Evolutionary conservation across 2,329 filamentous ascomycete species (phyloP), one percentile per base, ranked within the genome.

Genomic region (Allantophomopsis lycopodina): DNA sequence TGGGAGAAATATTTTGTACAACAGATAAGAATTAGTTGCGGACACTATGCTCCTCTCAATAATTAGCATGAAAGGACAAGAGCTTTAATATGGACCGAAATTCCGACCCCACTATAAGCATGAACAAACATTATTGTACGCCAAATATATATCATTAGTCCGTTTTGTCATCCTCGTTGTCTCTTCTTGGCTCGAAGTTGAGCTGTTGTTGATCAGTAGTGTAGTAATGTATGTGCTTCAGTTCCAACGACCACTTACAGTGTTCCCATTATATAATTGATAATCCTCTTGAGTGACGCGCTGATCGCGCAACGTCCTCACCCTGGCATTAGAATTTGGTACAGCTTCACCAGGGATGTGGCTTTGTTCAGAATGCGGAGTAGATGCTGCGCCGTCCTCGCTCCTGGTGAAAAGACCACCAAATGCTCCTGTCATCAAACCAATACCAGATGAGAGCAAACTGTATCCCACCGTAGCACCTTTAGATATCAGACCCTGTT

Each of bases 231-330:
- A 17, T 11, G 36, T 16, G 23, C 14, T 20, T 18, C 14, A n/a
- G 33, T 14, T 4, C 37, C 17, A 33, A 10, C 8, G 32, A 20
- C 7, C 16, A 46, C 50, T 60, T 65, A 88, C 83, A 55, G 84
- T 84, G 54, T 94, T 95, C 1, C 88, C 88, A 53, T 95, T 95
- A 55, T 95, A 94, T 36, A 93, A 72, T 53, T 93, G 80, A 35
- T 76, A 71, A 45, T 79, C 69, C 40, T 71, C 60, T 39, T 66
- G 65, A 32, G 68, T 63, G 44, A 72, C 64, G 15, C 68, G 62
- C 32, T 68, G 63, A 43, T 78, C 72, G 46, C 62, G 60, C 40
- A 79, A 57, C 1, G 71, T 76, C 37, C 66, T 60, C 18, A 71
- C 58, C 32, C 62, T 65, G n/a, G 58, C 54, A 5, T 42, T 61